Evolutionary conservation across 352 stramenopile genomes (phyloP).

Genomic region (Globisporangium iwayamae): DNA sequence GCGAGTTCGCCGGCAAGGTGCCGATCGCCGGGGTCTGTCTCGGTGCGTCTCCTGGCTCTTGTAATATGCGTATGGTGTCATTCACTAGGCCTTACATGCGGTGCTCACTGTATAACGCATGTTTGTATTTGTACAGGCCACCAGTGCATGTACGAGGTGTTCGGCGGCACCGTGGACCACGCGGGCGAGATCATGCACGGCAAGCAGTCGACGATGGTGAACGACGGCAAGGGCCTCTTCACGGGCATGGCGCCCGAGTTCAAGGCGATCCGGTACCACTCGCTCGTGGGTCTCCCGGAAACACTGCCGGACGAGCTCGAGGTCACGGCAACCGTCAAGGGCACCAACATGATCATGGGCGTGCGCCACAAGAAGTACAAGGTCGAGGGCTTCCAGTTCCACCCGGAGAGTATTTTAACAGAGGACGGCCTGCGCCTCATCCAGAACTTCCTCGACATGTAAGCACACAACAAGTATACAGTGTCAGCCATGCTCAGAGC

Average conservation of each 20-base stretch:
- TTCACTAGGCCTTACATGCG: background rate
- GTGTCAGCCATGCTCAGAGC: background rate
- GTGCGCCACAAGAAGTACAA: slow-evolving; percentile 85
- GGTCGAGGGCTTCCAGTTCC: slow-evolving; percentile 87
- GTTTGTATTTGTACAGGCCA: slow-evolving; percentile 28
- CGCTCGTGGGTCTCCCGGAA: slow-evolving; percentile 76
- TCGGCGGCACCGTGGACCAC: slow-evolving; percentile 80
- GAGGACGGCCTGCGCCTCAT: slow-evolving; percentile 80
- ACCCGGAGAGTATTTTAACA: slow-evolving; percentile 86
- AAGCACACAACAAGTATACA: slow-evolving; percentile 12
- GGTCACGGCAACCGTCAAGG: slow-evolving; percentile 81
- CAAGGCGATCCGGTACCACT: slow-evolving; percentile 86
- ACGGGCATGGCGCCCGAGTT: slow-evolving; percentile 77
- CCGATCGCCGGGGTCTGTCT: slow-evolving; percentile 85
- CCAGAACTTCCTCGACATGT: slow-evolving; percentile 88
- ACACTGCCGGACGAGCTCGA: slow-evolving; percentile 74
- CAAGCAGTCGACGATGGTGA: slow-evolving; percentile 81
- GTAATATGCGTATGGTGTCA: background rate
- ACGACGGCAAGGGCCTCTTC: slow-evolving; percentile 85
- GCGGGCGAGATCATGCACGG: slow-evolving; percentile 87
- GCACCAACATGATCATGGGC: slow-evolving; percentile 87
- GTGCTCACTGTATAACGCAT: background rate
- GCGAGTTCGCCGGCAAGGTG: slow-evolving; percentile 73
- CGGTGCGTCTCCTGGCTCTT: slow-evolving; percentile 20
- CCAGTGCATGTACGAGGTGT: slow-evolving; percentile 88